Base-by-base conservation (phyloP, 163 green algal species). In the Prototheca cutis region DNA sequence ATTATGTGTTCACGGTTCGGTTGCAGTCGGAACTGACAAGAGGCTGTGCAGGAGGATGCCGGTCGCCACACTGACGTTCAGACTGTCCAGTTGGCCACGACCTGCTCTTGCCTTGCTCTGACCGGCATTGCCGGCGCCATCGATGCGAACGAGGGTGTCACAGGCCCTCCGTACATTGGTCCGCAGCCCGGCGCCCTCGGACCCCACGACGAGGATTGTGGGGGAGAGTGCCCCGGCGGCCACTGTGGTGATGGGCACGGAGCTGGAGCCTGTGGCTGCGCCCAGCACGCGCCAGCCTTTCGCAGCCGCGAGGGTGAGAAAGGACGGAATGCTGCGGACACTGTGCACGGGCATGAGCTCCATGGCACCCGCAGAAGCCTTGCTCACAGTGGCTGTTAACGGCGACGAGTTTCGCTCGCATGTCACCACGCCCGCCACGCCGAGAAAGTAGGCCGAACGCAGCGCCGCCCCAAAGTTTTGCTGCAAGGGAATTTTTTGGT, bases 391-490 rank as follows among this genome's bases (percentile, higher is more conserved):
- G 0, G 83, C 58, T 4, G 70, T 83, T 24, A 98, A 77, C 18
- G 90, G 89, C 3, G 87, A 81, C 40, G 80, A 93, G 78, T 97
- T 97, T 39, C 78, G 76, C 17, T 53, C 48, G 72, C 85, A 93
- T 4, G 76, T 77, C 36, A 97, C 65, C 65, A 98, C 81, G 23
- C 91, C 91, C 15, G 68, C 59, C 4, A 75, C 85, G 6, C 91
- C 91, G 40, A 98, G 72, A 70, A 93, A 97, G 63, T 88, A 73
- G 1, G 86, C 90, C 27, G 72, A 90, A 15, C 90, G 79, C 48
- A 97, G 62, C 40, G 91, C 78, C 28, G 91, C 90, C 21, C 90
- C 89, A 57, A 97, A 79, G 76, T 97, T 98, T 86, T 96, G 87
- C 78, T 90, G 80, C 66, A 58, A 45, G 53, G 33, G n/a, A n/a